These are phyloP conservation scores for Drechmeria coniospora DNA, from an alignment of 2,329 filamentous ascomycete species.

Conservation along the genomic window DNA sequence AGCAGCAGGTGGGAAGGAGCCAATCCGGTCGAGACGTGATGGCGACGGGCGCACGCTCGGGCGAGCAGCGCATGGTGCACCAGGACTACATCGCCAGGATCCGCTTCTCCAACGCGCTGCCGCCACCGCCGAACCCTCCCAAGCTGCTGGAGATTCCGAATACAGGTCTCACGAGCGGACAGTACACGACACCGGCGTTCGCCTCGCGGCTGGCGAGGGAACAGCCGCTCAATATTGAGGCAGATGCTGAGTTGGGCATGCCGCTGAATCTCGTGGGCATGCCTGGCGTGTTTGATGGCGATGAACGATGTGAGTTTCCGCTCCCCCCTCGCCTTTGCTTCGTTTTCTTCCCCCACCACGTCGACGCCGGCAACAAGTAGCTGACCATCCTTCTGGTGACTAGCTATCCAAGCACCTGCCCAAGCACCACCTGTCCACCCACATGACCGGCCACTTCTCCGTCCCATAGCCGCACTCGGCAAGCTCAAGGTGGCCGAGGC, in stretches of 20 bases:
- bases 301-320: constrained; percentile 64
- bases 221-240: constrained; percentile 90
- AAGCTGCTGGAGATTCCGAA: constrained; percentile 97
- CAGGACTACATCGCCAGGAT: constrained; percentile 97
- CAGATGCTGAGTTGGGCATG: constrained; percentile 96
- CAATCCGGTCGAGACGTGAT: constrained; percentile 8
- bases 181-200: constrained; percentile 84
- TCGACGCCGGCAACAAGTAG: no score
- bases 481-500: constrained; percentile 65
- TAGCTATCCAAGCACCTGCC: constrained; percentile 70
- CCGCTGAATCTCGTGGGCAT: constrained; percentile 89
- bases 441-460: constrained; percentile 69
- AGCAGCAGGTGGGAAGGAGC: no score
- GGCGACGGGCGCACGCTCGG: constrained; percentile 22
- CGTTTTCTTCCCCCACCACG: no score
- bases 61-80: constrained; percentile 53
- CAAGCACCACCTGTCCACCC: constrained; percentile 60
- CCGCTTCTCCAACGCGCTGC: constrained; percentile 88
- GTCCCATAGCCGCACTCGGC: constrained; percentile 69
- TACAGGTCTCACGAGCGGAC: constrained; percentile 68
- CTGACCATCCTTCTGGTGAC: constrained; percentile 3
- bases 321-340: background rate
- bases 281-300: constrained; percentile 85
- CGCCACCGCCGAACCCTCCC: constrained; percentile 82
- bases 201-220: constrained; percentile 78